Conservation (phyloP, 305 asterid genomes). For the Ilex paraguariensis region DNA sequence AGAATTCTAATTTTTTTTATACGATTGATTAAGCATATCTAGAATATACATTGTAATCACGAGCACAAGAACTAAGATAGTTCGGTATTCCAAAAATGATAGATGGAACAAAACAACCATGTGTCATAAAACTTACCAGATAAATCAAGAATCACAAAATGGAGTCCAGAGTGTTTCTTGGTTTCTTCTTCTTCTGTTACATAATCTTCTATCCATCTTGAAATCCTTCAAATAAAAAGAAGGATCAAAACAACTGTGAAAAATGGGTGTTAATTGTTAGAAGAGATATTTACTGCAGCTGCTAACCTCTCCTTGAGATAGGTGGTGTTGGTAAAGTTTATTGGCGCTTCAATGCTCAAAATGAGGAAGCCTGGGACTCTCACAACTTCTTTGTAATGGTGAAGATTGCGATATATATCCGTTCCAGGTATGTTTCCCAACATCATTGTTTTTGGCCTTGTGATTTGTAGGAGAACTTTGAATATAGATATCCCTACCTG, state of each 20-base stretch:
- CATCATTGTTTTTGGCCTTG: slow-evolving; percentile 75
- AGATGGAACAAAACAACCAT: no score
- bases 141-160: slow-evolving; percentile 62
- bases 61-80: no score
- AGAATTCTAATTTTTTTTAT: no score
- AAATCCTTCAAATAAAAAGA: slow-evolving; percentile 36
- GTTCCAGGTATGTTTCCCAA: slow-evolving; percentile 80
- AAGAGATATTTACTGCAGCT: not conserved
- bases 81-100: no score
- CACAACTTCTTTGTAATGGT: slow-evolving; percentile 63
- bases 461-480: slow-evolving; percentile 64
- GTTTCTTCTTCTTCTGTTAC: slow-evolving; percentile 34
- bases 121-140: slow-evolving; percentile 41
- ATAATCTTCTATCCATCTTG: slow-evolving; percentile 73
- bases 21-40: no score
- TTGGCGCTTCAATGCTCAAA: slow-evolving; percentile 70
- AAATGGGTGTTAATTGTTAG: not conserved
- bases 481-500: slow-evolving; percentile 79
- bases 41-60: no score
- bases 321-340: slow-evolving; percentile 76
- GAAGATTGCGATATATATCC: slow-evolving; percentile 58
- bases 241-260: no score
- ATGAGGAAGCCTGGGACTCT: slow-evolving; percentile 59
- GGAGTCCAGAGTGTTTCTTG: slow-evolving; percentile 33
- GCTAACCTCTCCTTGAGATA: slow-evolving; percentile 77